These are phyloP conservation scores for Cercophora samala DNA, from an alignment of 495 filamentous ascomycete genomes.

Conservation along the genomic window DNA sequence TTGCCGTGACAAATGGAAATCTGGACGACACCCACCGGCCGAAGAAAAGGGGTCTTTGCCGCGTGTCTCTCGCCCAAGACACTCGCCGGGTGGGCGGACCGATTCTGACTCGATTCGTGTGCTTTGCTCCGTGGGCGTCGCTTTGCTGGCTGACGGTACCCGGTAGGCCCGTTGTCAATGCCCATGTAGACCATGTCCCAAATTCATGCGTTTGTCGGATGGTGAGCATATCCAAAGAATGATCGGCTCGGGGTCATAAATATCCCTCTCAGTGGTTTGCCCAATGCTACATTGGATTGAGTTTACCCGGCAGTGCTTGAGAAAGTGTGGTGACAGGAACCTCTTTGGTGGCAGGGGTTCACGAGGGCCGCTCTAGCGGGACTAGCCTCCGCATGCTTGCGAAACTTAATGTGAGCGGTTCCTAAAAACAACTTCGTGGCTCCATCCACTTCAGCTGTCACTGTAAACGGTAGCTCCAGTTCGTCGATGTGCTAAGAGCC, in stretches of 20 bases:
- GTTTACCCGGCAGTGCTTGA: not conserved
- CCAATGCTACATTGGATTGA: not conserved
- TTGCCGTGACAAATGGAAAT: conserved; percentile 13
- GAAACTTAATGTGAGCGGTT: not conserved
- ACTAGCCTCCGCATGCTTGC: conserved; percentile 15
- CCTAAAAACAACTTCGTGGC: not conserved
- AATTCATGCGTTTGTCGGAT: conserved; percentile 3
- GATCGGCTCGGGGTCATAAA: not conserved
- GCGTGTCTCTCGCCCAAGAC: not conserved
- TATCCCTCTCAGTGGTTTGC: not conserved
- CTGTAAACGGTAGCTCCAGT: not conserved
- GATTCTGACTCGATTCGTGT: not conserved
- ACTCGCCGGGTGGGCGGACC: not conserved
- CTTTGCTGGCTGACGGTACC: not conserved
- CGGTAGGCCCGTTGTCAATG: not conserved
- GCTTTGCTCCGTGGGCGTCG: not conserved
- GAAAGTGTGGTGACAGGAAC: conserved; percentile 8
- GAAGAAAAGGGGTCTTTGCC: no score
- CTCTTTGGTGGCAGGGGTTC: conserved; percentile 21
- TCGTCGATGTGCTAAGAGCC: not conserved
- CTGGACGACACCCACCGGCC: not conserved
- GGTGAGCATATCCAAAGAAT: not conserved
- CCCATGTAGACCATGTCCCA: not conserved
- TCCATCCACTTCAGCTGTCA: not conserved
- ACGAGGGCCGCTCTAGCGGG: conserved; percentile 19